Evolutionary conservation across 768 basidiomycete genomes (phyloP).

Genomic region (Tricholoma furcatifolium): DNA sequence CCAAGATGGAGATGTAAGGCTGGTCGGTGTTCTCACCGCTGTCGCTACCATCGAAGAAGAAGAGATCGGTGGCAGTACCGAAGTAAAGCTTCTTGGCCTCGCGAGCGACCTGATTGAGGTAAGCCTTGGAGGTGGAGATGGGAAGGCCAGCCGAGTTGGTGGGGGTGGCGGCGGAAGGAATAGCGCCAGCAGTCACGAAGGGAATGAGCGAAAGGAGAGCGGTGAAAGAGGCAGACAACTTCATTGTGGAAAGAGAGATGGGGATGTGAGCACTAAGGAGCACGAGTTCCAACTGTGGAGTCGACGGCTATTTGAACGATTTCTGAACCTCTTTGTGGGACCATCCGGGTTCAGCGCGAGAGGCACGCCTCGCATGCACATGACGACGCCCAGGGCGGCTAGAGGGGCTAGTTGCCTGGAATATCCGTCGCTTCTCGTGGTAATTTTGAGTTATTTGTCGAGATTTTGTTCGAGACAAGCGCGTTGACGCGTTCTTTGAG

Average conservation of each 20-base stretch:
- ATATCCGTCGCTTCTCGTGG: no score
- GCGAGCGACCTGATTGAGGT: constrained; percentile 44
- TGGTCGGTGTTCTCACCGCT: constrained; percentile 36
- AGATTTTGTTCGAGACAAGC: no score
- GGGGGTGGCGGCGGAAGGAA: not conserved
- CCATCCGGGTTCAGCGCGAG: not conserved
- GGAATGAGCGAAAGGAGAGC: constrained; percentile 22
- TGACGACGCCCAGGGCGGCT: not conserved
- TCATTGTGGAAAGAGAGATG: constrained; percentile 15
- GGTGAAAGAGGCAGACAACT: constrained; percentile 23
- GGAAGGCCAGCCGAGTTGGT: not conserved
- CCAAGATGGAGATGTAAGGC: constrained; percentile 36
- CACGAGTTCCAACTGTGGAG: not conserved
- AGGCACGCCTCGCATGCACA: not conserved
- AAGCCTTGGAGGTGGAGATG: not conserved
- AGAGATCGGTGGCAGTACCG: constrained; percentile 43
- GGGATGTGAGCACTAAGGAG: not conserved
- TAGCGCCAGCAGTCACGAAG: constrained; percentile 20
- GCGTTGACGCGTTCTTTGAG: no score
- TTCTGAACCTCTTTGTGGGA: not conserved
- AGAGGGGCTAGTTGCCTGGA: not conserved
- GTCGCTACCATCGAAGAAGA: constrained; percentile 20
- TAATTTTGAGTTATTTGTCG: no score
- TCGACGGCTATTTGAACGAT: constrained; percentile 4
- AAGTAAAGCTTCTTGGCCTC: constrained; percentile 47